phyloP scores from a whole-genome alignment of 108 stramenopile genomes.

The Parietichytrium sp. region DNA sequence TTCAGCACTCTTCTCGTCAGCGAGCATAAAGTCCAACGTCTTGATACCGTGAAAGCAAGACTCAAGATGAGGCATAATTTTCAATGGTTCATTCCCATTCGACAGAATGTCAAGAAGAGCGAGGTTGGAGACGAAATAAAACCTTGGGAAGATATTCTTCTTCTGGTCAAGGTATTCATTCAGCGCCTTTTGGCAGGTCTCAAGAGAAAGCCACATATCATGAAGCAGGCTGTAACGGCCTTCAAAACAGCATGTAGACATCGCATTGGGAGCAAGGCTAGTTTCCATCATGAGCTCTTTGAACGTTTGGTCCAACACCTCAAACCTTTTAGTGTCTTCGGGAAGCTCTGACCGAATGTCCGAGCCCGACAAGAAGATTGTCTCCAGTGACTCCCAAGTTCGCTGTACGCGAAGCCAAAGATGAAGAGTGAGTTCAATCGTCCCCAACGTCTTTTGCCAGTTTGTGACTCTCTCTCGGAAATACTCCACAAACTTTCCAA shows the following conservation, averaged over 20 bases:
- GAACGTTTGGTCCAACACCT: conserved; percentile 49
- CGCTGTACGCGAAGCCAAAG: conserved; percentile 46
- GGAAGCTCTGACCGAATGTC: conserved; percentile 59
- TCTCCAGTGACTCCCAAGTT: conserved; percentile 51
- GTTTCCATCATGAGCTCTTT: conserved; percentile 48
- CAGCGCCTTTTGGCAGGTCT: conserved; percentile 52
- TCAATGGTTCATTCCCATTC: conserved; percentile 61
- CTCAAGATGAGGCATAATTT: conserved; percentile 63
- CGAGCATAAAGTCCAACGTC: conserved; percentile 47
- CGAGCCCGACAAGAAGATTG: conserved; percentile 51
- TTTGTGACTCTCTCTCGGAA: conserved; percentile 45
- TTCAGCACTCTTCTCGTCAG: background rate
- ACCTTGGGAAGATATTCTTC: conserved; percentile 54
- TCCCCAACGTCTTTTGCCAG: conserved; percentile 49
- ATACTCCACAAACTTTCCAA: conserved; percentile 52
- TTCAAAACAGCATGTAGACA: conserved; percentile 40
- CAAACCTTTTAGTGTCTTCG: conserved; percentile 55
- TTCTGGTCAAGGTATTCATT: conserved; percentile 56
- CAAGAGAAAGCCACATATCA: conserved; percentile 44
- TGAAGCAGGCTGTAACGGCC: conserved; percentile 40
- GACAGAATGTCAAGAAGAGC: conserved; percentile 56
- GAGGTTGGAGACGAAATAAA: conserved; percentile 57
- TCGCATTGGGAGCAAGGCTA: background rate
- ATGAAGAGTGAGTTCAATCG: conserved; percentile 45
- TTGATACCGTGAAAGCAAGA: conserved; percentile 63